These are phyloP conservation scores for Polyporus tsugae DNA, from an alignment of 1,284 basidiomycete species.

Conservation along the genomic window DNA sequence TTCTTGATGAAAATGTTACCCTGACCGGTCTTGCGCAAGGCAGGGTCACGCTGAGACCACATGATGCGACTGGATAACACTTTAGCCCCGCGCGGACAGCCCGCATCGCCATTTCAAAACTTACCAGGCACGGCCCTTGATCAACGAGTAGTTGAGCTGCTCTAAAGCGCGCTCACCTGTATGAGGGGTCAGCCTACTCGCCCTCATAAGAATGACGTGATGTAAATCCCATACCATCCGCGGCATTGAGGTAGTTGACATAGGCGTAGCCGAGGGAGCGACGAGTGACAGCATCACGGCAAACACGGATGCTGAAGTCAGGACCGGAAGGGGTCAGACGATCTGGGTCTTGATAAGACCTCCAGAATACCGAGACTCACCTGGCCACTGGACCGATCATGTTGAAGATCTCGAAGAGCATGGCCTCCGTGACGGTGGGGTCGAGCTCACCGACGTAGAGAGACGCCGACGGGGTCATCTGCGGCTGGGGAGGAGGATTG, in stretches of 20 bases:
- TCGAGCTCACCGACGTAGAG: conserved; percentile 99
- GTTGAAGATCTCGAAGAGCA: conserved; percentile 99
- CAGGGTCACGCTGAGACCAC: conserved; percentile 99
- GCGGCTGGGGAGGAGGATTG: conserved; percentile 60
- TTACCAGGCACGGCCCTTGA: conserved; percentile 97
- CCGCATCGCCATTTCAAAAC: conserved; percentile 33
- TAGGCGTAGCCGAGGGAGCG: conserved; percentile 99
- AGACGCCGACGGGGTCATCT: conserved; percentile 85
- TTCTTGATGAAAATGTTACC: conserved; percentile 99
- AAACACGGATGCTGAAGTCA: conserved; percentile 90
- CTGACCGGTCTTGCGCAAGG: conserved; percentile 98
- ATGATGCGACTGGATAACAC: conserved; percentile 86
- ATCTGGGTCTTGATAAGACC: conserved; percentile 23
- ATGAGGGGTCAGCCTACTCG: conserved; percentile 7
- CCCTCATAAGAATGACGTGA: not conserved
- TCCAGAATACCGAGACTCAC: conserved; percentile 50
- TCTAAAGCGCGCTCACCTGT: conserved; percentile 96
- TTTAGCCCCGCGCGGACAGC: not conserved
- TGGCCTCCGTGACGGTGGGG: conserved; percentile 97
- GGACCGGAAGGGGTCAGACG: conserved; percentile 15
- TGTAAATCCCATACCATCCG: conserved; percentile 73
- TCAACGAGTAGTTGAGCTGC: conserved; percentile 99
- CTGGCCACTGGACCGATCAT: conserved; percentile 99
- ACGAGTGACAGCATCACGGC: conserved; percentile 99
- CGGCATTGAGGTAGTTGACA: conserved; percentile 98